phyloP scores from a whole-genome alignment of 1,284 basidiomycete species.

The Puccinia triticina region DNA sequence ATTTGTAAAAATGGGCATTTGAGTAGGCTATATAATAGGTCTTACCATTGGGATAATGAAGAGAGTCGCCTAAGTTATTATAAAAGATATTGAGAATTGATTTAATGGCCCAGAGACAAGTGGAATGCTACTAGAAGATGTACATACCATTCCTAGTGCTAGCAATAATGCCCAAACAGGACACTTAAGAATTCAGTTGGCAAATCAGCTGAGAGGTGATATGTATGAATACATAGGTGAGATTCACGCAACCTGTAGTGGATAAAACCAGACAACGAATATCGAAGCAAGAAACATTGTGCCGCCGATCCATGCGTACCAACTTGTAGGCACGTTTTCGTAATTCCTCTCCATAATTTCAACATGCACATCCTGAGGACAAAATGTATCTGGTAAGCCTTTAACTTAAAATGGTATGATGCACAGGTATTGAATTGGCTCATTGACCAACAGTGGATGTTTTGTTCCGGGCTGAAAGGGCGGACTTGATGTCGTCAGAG shows the following conservation, averaged over 20 bases:
- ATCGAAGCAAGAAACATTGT: slow-evolving; percentile 29
- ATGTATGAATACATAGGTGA: background rate
- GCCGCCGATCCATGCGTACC: slow-evolving; percentile 32
- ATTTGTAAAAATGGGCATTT: background rate
- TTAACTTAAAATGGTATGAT: too few relatives aligned
- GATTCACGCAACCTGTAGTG: slow-evolving; percentile 42
- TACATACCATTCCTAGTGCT: slow-evolving; percentile 44
- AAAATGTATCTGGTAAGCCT: background rate
- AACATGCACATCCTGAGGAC: slow-evolving; percentile 37
- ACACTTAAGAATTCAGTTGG: slow-evolving; percentile 20
- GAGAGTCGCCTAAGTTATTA: slow-evolving; percentile 29
- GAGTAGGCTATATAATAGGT: background rate
- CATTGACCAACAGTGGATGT: slow-evolving; percentile 26
- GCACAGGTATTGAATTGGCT: background rate
- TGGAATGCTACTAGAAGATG: background rate
- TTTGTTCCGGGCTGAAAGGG: slow-evolving; percentile 23
- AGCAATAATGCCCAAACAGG: slow-evolving; percentile 48
- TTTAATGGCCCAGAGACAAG: background rate
- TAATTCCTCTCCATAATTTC: slow-evolving; percentile 41
- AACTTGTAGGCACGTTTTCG: slow-evolving; percentile 24
- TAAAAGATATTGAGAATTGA: background rate
- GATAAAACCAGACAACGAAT: slow-evolving; percentile 37
- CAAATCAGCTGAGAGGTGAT: background rate
- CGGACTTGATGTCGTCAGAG: slow-evolving; percentile 42
- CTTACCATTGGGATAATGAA: slow-evolving; percentile 49